These are phyloP conservation scores for Sambucus nigra DNA, from an alignment of 129 eudicot species.

Conservation along the genomic window DNA sequence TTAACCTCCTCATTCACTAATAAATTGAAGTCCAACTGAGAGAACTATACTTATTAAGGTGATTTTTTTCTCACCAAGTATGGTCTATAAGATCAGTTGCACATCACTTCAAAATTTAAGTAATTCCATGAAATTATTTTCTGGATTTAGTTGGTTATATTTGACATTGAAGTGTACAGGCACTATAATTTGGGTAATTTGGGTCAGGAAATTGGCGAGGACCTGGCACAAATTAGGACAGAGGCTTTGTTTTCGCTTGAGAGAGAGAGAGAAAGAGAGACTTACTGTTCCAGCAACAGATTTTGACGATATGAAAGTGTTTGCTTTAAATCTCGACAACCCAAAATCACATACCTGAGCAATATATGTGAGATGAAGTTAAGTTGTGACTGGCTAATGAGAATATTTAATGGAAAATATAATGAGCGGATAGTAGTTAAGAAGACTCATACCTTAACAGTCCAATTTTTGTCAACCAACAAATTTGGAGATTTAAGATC, in stretches of 20 bases:
- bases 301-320: conserved; percentile 89
- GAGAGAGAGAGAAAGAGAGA: conserved; percentile 16
- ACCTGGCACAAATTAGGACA: not conserved
- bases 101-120: not conserved
- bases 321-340: conserved; percentile 82
- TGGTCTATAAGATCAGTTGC: not conserved
- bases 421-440: not conserved
- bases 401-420: not conserved
- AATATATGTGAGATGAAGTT: not conserved
- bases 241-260: no score
- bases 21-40: no score
- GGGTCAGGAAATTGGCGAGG: not conserved
- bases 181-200: not conserved
- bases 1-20: no score
- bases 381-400: not conserved
- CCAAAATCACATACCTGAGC: conserved; percentile 97
- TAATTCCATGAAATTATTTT: not conserved
- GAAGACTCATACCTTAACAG: conserved; percentile 53
- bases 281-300: conserved; percentile 97
- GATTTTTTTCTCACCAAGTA: no score
- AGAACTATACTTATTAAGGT: no score
- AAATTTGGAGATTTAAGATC: conserved; percentile 94
- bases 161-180: not conserved
- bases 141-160: not conserved
- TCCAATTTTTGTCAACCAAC: conserved; percentile 93